Conservation (phyloP, 257 asterid genomes). For the Fraxinus anomala region DNA sequence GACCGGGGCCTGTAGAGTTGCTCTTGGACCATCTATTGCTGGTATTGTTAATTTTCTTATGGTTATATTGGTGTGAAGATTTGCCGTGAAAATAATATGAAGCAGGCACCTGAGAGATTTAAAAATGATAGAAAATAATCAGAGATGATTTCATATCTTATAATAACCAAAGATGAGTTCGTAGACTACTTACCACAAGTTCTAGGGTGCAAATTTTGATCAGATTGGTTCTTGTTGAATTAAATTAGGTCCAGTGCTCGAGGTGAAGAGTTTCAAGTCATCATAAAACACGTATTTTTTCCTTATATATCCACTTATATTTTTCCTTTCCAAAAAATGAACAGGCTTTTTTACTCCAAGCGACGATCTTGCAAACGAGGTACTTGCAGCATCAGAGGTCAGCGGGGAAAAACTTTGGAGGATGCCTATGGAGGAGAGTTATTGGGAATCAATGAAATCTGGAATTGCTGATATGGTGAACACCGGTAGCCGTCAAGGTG, state of each 20-base stretch:
- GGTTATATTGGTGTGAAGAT: neutral
- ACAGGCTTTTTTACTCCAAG: conserved; percentile 86
- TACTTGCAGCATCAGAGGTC: conserved; percentile 70
- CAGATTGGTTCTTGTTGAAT: neutral
- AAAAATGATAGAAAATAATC: neutral
- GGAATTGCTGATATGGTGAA: conserved; percentile 99
- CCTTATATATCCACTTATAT: neutral
- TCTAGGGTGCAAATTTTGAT: neutral
- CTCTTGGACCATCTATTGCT: conserved; percentile 94
- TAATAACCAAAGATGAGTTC: neutral
- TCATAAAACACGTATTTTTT: neutral
- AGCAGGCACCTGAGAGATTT: neutral
- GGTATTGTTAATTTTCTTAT: conserved; percentile 41
- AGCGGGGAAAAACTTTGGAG: conserved; percentile 97
- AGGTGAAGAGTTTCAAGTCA: neutral
- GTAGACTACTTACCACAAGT: neutral
- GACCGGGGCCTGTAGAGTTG: conserved; percentile 86
- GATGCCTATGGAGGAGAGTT: conserved; percentile 92
- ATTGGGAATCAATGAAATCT: conserved; percentile 96
- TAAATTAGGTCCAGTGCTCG: neutral
- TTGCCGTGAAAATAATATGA: neutral
- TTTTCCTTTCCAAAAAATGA: conserved; percentile 11
- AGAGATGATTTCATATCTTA: neutral
- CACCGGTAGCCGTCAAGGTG: conserved; percentile 93
- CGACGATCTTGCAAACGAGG: conserved; percentile 85